These are phyloP conservation scores for Pichia sp. DNA, from an alignment of 1,139 yeast genomes.

Conservation along the genomic window DNA sequence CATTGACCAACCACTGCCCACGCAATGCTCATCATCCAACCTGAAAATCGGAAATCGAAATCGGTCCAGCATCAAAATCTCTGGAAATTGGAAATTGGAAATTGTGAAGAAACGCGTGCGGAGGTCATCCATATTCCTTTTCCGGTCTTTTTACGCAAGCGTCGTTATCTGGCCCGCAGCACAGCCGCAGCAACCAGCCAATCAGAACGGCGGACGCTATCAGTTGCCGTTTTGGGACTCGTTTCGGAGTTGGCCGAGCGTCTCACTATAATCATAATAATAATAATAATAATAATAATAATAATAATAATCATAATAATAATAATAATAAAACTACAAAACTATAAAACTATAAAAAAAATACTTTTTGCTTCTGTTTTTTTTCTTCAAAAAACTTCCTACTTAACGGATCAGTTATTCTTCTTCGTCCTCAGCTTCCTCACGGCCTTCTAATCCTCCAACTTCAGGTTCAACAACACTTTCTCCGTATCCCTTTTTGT, in stretches of 20 bases:
- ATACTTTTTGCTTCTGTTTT: not conserved
- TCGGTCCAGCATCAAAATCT: too few relatives aligned
- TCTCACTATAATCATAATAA: too few relatives aligned
- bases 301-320: too few relatives aligned
- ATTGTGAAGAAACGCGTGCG: not conserved
- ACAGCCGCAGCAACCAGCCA: not conserved
- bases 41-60: not conserved
- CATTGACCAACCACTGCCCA: not conserved
- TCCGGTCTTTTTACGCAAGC: not conserved
- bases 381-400: too few relatives aligned
- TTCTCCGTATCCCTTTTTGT: constrained; percentile 45
- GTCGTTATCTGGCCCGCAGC: not conserved
- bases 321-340: too few relatives aligned
- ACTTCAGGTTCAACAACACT: constrained; percentile 55
- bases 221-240: not conserved
- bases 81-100: too few relatives aligned
- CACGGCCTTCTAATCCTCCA: constrained; percentile 53
- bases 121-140: not conserved
- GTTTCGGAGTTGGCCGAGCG: not conserved
- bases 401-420: not conserved
- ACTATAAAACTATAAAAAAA: too few relatives aligned
- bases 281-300: too few relatives aligned
- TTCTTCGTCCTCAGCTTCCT: constrained; percentile 42
- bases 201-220: not conserved
- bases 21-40: not conserved